Evolutionary conservation across 2,329 filamentous ascomycete species (phyloP).

Genomic region (Diplocarpon mali): DNA sequence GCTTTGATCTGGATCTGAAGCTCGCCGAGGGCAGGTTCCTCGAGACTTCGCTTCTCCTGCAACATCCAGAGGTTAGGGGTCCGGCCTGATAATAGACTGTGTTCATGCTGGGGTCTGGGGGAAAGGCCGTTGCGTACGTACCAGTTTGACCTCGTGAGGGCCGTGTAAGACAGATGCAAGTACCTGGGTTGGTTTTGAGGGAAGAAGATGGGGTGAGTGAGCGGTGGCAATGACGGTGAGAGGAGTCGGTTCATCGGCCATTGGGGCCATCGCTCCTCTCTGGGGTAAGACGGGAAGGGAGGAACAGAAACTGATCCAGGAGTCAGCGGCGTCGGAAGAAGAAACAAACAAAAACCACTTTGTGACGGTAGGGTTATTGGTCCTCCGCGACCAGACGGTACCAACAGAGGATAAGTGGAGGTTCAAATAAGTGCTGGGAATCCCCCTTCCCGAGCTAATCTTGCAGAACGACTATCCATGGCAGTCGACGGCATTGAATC

Average conservation of each 20-base stretch:
- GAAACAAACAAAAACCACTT: constrained; percentile 1
- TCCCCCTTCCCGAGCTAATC: constrained; percentile 1
- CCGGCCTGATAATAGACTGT: not conserved
- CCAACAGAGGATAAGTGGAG: constrained; percentile 2
- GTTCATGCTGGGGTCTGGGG: constrained; percentile 3
- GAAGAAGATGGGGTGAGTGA: not conserved
- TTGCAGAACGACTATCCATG: constrained; percentile 2
- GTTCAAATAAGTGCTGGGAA: constrained; percentile 3
- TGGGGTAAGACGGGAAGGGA: not conserved
- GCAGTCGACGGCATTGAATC: not conserved
- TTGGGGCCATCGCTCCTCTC: constrained; percentile 7
- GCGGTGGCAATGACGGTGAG: not conserved
- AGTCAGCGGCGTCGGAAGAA: constrained; percentile 2
- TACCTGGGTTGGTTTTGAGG: constrained; percentile 4
- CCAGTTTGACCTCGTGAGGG: constrained; percentile 44
- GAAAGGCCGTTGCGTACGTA: constrained; percentile 28
- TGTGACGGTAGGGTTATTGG: not conserved
- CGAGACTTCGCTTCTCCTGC: constrained; percentile 40
- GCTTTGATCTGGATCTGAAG: constrained; percentile 54
- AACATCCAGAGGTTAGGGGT: constrained; percentile 1
- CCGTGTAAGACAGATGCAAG: constrained; percentile 34
- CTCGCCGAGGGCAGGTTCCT: constrained; percentile 34
- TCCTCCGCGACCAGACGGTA: not conserved
- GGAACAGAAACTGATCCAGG: no score
- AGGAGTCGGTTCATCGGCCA: constrained; percentile 8